A percentile compares a stretch with the other conserved stretches of the same genome.
Conservation (phyloP, 371 early-diverging fungal species). For the Syncephalastrum contaminatum region DNA sequence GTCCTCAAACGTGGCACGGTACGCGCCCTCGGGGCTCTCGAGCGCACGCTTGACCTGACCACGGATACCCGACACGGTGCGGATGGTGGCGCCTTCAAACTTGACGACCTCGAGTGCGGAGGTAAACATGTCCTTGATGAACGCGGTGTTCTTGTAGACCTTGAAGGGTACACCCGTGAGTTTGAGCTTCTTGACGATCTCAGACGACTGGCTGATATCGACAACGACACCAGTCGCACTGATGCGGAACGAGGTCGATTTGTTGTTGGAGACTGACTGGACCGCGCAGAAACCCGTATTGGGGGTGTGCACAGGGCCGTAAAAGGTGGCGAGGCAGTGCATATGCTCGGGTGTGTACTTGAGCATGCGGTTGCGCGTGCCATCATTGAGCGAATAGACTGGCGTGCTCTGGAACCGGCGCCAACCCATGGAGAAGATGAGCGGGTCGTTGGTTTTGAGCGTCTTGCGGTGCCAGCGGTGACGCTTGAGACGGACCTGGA, state of each 20-base stretch:
- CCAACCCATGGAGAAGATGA: constrained; percentile 98
- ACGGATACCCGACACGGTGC: constrained; percentile 97
- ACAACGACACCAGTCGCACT: constrained; percentile 93
- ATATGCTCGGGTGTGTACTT: constrained; percentile 99
- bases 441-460: constrained; percentile 97
- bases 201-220: constrained; percentile 87
- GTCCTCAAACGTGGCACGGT: constrained; percentile 99
- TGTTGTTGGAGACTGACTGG: constrained; percentile 72
- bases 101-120: constrained; percentile 97
- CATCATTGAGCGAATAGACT: constrained; percentile 91
- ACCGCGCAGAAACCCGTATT: constrained; percentile 96
- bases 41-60: constrained; percentile 97
- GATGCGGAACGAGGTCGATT: constrained; percentile 86
- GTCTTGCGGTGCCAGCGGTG: constrained; percentile 98
- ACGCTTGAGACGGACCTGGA: constrained; percentile 94
- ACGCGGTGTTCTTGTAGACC: constrained; percentile 98
- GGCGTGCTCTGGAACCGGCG: constrained; percentile 97
- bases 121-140: constrained; percentile 99
- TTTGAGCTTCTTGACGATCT: constrained; percentile 98
- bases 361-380: constrained; percentile 94
- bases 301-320: constrained; percentile 89
- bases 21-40: constrained; percentile 90
- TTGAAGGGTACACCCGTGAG: constrained; percentile 94
- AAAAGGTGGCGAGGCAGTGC: constrained; percentile 96
- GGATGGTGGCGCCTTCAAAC: constrained; percentile 96